A percentile compares a stretch with the other conserved stretches of the same genome.
These are phyloP conservation scores for Fusarium aywerte DNA, from an alignment of 2,329 filamentous ascomycete genomes.

Conservation along the genomic window DNA sequence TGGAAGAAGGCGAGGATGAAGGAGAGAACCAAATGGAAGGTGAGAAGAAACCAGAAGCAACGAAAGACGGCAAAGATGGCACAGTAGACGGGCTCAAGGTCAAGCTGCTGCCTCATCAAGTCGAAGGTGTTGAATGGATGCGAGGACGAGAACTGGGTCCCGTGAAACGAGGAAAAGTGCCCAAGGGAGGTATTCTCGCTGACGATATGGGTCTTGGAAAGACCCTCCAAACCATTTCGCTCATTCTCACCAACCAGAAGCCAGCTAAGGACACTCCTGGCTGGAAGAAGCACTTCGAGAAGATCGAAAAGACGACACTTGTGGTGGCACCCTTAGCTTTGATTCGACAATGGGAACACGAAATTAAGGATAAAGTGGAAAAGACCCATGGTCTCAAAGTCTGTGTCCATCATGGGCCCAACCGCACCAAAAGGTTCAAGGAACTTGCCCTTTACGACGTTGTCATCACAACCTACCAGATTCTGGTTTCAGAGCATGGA, in stretches of 20 bases:
- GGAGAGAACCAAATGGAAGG: slow-evolving; percentile 44
- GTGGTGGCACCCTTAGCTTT: slow-evolving; percentile 93
- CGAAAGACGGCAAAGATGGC: slow-evolving; percentile 58
- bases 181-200: slow-evolving; percentile 93
- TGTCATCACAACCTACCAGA: slow-evolving; percentile 97
- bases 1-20: slow-evolving; percentile 74
- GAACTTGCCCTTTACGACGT: slow-evolving; percentile 89
- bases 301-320: slow-evolving; percentile 81
- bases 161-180: slow-evolving; percentile 81
- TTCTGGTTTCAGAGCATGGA: slow-evolving; percentile 89
- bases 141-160: slow-evolving; percentile 87
- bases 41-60: slow-evolving; percentile 39
- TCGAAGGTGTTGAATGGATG: slow-evolving; percentile 97
- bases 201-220: slow-evolving; percentile 99
- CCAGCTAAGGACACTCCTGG: slow-evolving; percentile 66
- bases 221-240: slow-evolving; percentile 90
- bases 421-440: slow-evolving; percentile 80
- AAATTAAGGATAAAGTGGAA: slow-evolving; percentile 85
- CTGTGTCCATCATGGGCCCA: slow-evolving; percentile 89
- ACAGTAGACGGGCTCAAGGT: slow-evolving; percentile 83
- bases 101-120: slow-evolving; percentile 90
- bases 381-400: slow-evolving; percentile 78
- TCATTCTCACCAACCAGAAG: slow-evolving; percentile 85
- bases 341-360: slow-evolving; percentile 96
- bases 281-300: slow-evolving; percentile 75